Percentiles rank a stretch among this genome's conserved stretches.
Evolutionary conservation across 2,329 filamentous ascomycete species (phyloP).

Genomic region (Pseudocercospora fuligena): DNA sequence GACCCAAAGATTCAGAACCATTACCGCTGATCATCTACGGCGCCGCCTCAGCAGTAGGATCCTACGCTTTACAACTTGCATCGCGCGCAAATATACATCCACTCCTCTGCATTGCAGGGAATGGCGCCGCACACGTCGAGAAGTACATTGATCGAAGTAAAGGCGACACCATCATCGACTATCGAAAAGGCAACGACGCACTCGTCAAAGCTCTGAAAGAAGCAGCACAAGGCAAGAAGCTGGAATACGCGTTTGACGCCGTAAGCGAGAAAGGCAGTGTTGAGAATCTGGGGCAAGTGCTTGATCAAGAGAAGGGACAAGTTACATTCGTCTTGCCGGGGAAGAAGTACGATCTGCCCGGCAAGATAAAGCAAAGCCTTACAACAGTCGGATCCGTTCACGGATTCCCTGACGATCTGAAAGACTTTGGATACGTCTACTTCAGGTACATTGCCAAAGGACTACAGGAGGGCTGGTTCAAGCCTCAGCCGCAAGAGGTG

Average conservation of each 20-base stretch:
- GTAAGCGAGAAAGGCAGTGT: constrained; percentile 40
- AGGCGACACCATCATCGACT: constrained; percentile 65
- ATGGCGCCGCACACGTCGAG: constrained; percentile 57
- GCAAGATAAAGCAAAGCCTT: constrained; percentile 43
- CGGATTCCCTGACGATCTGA: constrained; percentile 34
- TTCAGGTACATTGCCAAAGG: constrained; percentile 40
- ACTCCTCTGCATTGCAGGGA: constrained; percentile 64
- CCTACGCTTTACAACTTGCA: constrained; percentile 64
- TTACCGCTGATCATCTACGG: constrained; percentile 53
- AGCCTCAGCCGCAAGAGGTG: constrained; percentile 51
- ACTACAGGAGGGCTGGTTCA: constrained; percentile 44
- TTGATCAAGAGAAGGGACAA: constrained; percentile 41
- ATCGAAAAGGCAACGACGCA: constrained; percentile 50
- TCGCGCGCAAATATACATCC: constrained; percentile 61
- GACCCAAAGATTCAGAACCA: constrained; percentile 23
- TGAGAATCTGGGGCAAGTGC: constrained; percentile 45
- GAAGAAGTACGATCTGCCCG: constrained; percentile 49
- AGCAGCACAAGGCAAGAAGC: constrained; percentile 31
- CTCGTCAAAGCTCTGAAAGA: constrained; percentile 39
- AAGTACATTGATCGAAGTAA: constrained; percentile 57
- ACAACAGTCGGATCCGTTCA: constrained; percentile 46
- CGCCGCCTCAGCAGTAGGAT: constrained; percentile 61
- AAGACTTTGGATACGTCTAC: constrained; percentile 44
- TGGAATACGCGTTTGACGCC: constrained; percentile 42
- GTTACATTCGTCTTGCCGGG: constrained; percentile 42